Conservation (phyloP, 139 green algal genomes). For the Micractinium conductrix region DNA sequence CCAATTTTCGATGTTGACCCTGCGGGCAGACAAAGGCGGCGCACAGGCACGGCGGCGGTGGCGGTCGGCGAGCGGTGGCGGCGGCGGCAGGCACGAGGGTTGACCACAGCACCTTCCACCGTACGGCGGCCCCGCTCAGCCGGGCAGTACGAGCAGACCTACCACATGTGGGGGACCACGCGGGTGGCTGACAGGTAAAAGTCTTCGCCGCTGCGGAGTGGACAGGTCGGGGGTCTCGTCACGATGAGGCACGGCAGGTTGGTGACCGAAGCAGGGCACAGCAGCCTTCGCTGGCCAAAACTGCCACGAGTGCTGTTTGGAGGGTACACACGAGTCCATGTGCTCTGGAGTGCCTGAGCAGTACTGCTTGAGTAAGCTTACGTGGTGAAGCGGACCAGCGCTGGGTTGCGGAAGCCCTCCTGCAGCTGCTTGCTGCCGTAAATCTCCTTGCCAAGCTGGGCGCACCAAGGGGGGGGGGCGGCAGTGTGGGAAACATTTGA, state of each 20-base stretch:
- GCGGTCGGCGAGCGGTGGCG: too few relatives aligned
- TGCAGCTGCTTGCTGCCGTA: conserved; percentile 49
- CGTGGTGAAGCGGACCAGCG: conserved; percentile 63
- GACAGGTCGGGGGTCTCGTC: too few relatives aligned
- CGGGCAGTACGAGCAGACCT: background rate
- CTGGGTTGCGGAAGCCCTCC: conserved; percentile 60
- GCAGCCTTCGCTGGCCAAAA: too few relatives aligned
- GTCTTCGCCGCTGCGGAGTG: conserved; percentile 38
- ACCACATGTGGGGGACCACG: conserved; percentile 67
- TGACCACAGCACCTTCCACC: too few relatives aligned
- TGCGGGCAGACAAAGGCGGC: background rate
- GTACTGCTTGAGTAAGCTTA: background rate
- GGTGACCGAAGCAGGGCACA: too few relatives aligned
- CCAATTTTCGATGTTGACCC: conserved; percentile 21
- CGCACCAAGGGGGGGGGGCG: background rate
- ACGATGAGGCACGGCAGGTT: too few relatives aligned
- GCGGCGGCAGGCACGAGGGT: background rate
- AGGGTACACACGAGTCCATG: too few relatives aligned
- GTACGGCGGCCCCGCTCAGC: background rate
- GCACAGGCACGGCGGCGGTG: background rate
- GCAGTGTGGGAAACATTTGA: background rate
- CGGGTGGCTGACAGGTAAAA: conserved; percentile 66
- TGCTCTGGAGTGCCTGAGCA: too few relatives aligned
- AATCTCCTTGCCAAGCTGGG: conserved; percentile 29
- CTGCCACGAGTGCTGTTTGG: background rate